Evolutionary conservation across 768 basidiomycete genomes (phyloP).

Genomic region (Rhodotorula kratochvilovae): DNA sequence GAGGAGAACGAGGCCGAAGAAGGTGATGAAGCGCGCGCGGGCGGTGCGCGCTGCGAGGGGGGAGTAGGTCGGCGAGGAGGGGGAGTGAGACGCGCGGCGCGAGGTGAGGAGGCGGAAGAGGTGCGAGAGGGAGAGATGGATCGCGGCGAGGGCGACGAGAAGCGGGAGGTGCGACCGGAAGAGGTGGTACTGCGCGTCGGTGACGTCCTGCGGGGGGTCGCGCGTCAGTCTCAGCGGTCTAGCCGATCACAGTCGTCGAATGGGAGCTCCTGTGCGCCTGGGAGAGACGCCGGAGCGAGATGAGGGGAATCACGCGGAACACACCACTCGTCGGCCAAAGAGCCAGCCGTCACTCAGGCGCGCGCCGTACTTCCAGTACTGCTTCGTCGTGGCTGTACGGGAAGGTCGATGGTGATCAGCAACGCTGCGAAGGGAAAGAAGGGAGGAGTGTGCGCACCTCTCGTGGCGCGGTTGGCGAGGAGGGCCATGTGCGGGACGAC

Average conservation of each 20-base stretch:
- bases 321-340: conserved; percentile 68
- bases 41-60: background rate
- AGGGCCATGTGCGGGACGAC: conserved; percentile 75
- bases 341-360: conserved; percentile 74
- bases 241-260: background rate
- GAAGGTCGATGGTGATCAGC: background rate
- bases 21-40: conserved; percentile 59
- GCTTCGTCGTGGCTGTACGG: conserved; percentile 2
- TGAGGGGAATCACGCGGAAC: conserved; percentile 44
- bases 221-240: background rate
- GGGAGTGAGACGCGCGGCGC: background rate
- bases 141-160: conserved; percentile 54
- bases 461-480: conserved; percentile 64
- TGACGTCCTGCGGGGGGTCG: conserved; percentile 65
- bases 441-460: conserved; percentile 55
- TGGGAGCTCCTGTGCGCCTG: too few relatives aligned
- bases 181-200: conserved; percentile 81
- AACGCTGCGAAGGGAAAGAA: too few relatives aligned
- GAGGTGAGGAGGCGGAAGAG: conserved; percentile 50
- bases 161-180: conserved; percentile 76
- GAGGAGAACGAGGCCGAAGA: conserved; percentile 64
- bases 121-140: conserved; percentile 60
- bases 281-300: background rate
- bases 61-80: background rate
- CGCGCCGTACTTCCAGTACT: conserved; percentile 52